Evolutionary conservation across 306 rosid species (phyloP).

Genomic region (Prunus dulcis): DNA sequence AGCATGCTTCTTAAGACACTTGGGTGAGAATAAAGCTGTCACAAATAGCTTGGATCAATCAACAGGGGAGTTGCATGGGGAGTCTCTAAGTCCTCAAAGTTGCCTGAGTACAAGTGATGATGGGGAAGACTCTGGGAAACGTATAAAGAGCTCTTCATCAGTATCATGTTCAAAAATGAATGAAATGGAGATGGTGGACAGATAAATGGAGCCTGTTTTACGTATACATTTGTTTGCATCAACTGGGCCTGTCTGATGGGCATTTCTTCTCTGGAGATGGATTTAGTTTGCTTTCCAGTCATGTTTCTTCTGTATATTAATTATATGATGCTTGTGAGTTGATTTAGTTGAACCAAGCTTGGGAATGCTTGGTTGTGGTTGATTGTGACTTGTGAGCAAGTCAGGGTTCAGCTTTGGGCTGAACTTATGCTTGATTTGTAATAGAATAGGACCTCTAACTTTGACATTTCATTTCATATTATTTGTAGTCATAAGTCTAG

Average conservation of each 20-base stretch:
- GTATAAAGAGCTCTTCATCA: slow-evolving; percentile 32
- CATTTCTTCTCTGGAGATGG: slow-evolving; percentile 27
- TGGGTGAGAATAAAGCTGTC: slow-evolving; percentile 35
- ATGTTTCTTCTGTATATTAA: slow-evolving; percentile 45
- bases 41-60: slow-evolving; percentile 36
- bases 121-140: slow-evolving; percentile 37
- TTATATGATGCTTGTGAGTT: slow-evolving; percentile 26
- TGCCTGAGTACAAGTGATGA: slow-evolving; percentile 36
- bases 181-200: slow-evolving; percentile 44
- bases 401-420: slow-evolving; percentile 70
- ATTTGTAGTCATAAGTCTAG: slow-evolving; percentile 20
- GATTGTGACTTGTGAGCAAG: slow-evolving; percentile 25
- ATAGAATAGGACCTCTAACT: slow-evolving; percentile 32
- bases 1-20: slow-evolving; percentile 59
- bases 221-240: slow-evolving; percentile 30
- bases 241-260: slow-evolving; percentile 22
- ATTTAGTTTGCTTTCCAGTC: slow-evolving; percentile 38
- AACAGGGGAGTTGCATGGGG: slow-evolving; percentile 26
- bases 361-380: slow-evolving; percentile 46
- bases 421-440: slow-evolving; percentile 43
- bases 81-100: slow-evolving; percentile 38
- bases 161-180: slow-evolving; percentile 32
- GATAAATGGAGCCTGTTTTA: slow-evolving; percentile 31
- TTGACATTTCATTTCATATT: slow-evolving; percentile 27
- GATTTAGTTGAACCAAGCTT: slow-evolving; percentile 27